Base-by-base conservation (phyloP, 768 basidiomycete species). In the Kwoniella botswanensis region DNA sequence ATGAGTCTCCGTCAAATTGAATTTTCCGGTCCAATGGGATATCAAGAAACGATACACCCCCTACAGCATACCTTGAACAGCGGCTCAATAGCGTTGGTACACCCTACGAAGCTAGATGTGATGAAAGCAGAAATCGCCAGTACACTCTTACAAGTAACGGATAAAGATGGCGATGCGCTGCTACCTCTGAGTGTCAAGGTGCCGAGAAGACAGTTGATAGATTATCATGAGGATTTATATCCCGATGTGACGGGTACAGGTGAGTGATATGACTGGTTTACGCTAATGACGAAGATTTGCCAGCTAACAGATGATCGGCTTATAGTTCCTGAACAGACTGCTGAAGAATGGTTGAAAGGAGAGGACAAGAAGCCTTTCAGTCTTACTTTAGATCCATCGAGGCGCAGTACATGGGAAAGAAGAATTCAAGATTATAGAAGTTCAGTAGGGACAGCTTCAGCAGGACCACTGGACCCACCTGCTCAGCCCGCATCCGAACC, bases 51-150 rank as follows among this genome's bases (percentile, higher is more conserved):
- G 1, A 13, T 76, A 22, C 79, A 80, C 21, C 50, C 78, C 1
- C 54, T 84, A 0, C 79, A 79, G 0, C 67, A 67, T 18, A 63
- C 81, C 11, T 46, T 83, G 12, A 63, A 76, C 6, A 72, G 76
- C 3, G 71, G 77, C 18, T 76, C 81, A 2, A 65, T 85, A 35
- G 72, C 78, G 4, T 77, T 82, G 4, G 70, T 73, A 2, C 68
- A 72, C 29, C 76, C 75, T 17, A 66, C 61, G 0, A 62, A 46
- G 3, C 67, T 84, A n/a, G 74, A 82, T 42, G 83, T 84, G 22
- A 84, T 83, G 84, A 70, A 82, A 41, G 83, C 84, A 4, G 82
- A 85, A 72, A 82, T 85, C 59, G 81, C 78, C 12, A 79, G 77
- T 13, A 50, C 78, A 12, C 43, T 80, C 24, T 41, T 85, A 17